A percentile compares a stretch with the other conserved stretches of the same genome.
Conservation (phyloP, 257 asterid genomes). For the Eustoma russellianum region DNA sequence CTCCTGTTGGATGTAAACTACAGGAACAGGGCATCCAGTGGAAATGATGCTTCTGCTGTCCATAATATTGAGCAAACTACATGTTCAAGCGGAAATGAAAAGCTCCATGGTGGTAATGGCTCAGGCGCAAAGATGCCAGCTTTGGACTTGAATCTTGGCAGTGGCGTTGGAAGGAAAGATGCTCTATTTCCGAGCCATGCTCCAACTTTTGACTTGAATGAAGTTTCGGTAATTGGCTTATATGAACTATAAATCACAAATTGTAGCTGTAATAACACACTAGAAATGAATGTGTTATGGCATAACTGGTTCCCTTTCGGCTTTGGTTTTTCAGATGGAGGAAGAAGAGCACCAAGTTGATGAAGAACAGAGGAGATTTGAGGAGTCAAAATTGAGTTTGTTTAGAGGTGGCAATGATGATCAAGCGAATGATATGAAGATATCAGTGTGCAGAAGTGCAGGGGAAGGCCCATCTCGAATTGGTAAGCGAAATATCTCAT, state of each 20-base stretch:
- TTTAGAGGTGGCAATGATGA: conserved; percentile 48
- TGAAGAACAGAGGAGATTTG: conserved; percentile 30
- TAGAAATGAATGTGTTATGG: no score
- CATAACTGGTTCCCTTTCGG: background rate
- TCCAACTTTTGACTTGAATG: conserved; percentile 75
- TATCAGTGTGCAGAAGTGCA: conserved; percentile 50
- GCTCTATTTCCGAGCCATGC: conserved; percentile 33
- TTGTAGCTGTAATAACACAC: no score
- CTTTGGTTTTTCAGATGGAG: conserved; percentile 36
- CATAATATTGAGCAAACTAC: conserved; percentile 5
- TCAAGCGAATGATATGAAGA: conserved; percentile 52
- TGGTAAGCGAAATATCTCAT: conserved; percentile 73
- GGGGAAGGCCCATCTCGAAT: conserved; percentile 65
- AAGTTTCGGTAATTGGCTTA: conserved; percentile 51
- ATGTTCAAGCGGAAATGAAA: conserved; percentile 35
- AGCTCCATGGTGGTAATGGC: conserved; percentile 24
- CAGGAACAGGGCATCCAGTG: conserved; percentile 23
- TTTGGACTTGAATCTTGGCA: conserved; percentile 56
- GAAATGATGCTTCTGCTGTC: conserved; percentile 18
- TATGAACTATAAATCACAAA: background rate
- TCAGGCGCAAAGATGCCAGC: conserved; percentile 11
- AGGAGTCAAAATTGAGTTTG: conserved; percentile 35
- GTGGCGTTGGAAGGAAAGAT: conserved; percentile 33
- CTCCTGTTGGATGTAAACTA: conserved; percentile 20
- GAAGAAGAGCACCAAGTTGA: conserved; percentile 48